Percentiles rank a stretch among this genome's conserved stretches.
These are phyloP conservation scores for Cryptococcus sp. DNA, from an alignment of 1,284 basidiomycete species.

Conservation along the genomic window DNA sequence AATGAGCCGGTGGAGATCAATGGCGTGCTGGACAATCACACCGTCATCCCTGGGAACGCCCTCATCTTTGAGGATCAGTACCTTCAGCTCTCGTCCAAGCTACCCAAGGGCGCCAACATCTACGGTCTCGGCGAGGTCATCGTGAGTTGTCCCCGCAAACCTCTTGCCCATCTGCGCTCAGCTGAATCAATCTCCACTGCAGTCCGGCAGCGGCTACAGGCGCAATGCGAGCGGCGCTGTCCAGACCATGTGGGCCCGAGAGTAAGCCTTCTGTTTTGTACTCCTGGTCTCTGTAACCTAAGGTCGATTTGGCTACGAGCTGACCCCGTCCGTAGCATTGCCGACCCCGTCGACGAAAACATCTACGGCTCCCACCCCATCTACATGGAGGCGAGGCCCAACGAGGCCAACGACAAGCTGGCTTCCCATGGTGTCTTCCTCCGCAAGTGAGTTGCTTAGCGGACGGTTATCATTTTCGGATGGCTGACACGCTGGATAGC, in stretches of 20 bases:
- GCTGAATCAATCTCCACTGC: conserved; percentile 4
- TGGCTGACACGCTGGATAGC: conserved; percentile 1
- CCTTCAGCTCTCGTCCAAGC: conserved; percentile 55
- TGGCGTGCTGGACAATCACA: conserved; percentile 40
- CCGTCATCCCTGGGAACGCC: conserved; percentile 51
- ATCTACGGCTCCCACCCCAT: conserved; percentile 34
- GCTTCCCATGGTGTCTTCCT: conserved; percentile 28
- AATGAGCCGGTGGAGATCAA: conserved; percentile 44
- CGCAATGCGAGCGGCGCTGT: conserved; percentile 15
- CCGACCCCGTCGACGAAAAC: conserved; percentile 28
- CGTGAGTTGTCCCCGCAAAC: conserved; percentile 41
- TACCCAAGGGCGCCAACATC: conserved; percentile 58
- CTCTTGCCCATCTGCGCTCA: background rate
- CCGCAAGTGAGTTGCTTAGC: conserved; percentile 20
- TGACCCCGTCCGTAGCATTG: background rate
- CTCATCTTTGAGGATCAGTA: conserved; percentile 80
- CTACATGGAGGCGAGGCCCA: conserved; percentile 25
- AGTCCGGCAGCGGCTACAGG: conserved; percentile 13
- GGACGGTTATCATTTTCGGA: background rate
- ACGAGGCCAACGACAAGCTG: conserved; percentile 8
- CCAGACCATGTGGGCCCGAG: conserved; percentile 34
- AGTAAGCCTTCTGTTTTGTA: conserved; percentile 12
- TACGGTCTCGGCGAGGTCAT: conserved; percentile 75
- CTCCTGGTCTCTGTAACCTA: background rate
- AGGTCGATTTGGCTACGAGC: too few species aligned